These are phyloP conservation scores for Colletotrichum phormii DNA, from an alignment of 2,329 filamentous ascomycete species.

Conservation along the genomic window DNA sequence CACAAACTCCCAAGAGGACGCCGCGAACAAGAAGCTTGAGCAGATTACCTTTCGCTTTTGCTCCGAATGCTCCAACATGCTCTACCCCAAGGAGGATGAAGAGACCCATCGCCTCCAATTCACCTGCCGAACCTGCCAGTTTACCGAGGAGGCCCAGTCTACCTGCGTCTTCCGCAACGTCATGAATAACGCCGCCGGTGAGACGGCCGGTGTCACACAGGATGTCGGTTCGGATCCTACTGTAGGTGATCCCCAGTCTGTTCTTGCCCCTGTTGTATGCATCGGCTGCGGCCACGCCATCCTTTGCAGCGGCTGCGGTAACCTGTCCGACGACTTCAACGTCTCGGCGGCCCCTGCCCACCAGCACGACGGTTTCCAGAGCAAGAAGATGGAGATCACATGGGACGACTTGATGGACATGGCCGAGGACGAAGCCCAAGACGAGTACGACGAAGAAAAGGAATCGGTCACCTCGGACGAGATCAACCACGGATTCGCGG, in stretches of 20 bases:
- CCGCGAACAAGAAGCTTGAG: constrained; percentile 67
- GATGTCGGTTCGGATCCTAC: constrained; percentile 98
- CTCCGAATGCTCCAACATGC: constrained; percentile 98
- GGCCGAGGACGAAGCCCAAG: constrained; percentile 47
- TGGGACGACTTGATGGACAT: constrained; percentile 36
- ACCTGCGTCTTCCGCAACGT: constrained; percentile 97
- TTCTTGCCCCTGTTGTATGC: constrained; percentile 51
- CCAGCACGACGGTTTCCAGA: neutral
- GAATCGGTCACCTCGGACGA: constrained; percentile 21
- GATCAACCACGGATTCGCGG: constrained; percentile 18
- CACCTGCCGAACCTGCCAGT: constrained; percentile 95
- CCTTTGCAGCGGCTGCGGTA: constrained; percentile 54
- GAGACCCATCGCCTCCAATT: constrained; percentile 88
- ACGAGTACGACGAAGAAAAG: constrained; percentile 54
- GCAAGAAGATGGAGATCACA: constrained; percentile 25
- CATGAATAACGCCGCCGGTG: constrained; percentile 89
- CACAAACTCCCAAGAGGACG: constrained; percentile 55
- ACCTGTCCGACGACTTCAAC: constrained; percentile 37
- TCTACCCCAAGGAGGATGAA: constrained; percentile 96
- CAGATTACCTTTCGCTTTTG: constrained; percentile 98
- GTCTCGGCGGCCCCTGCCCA: constrained; percentile 13
- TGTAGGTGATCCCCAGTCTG: constrained; percentile 76
- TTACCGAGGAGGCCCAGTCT: constrained; percentile 85
- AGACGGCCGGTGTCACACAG: constrained; percentile 96
- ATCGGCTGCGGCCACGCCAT: constrained; percentile 59